Percentiles rank a stretch among this genome's conserved stretches.
phyloP scores from a whole-genome alignment of 1,284 basidiomycete genomes.

The Puccinia horiana region DNA sequence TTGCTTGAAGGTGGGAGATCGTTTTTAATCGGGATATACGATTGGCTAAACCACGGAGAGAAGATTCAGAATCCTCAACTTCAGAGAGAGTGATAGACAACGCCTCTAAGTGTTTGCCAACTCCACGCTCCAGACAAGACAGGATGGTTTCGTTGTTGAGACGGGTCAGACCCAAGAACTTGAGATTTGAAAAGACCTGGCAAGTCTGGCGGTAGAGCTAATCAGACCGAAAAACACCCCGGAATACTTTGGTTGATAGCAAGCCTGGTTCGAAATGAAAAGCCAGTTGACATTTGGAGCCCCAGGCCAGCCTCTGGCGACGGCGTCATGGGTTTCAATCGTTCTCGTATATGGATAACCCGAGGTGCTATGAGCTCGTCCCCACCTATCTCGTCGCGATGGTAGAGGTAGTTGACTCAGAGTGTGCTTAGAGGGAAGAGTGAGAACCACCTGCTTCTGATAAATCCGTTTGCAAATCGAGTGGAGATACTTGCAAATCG shows the following conservation, averaged over 20 bases:
- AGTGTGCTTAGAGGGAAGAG: constrained; percentile 18
- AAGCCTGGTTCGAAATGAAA: constrained; percentile 31
- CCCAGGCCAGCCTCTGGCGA: constrained; percentile 23
- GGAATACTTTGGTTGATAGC: constrained; percentile 23
- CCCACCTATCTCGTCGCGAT: neutral
- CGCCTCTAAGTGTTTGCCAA: constrained; percentile 21
- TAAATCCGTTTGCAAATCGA: constrained; percentile 40
- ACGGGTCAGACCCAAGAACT: constrained; percentile 13
- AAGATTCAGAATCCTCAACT: constrained; percentile 2
- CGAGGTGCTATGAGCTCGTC: neutral
- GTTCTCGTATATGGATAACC: constrained; percentile 31
- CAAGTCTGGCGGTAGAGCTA: constrained; percentile 18
- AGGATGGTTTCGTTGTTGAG: constrained; percentile 38
- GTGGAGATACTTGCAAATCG: constrained; percentile 37
- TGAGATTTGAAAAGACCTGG: constrained; percentile 30
- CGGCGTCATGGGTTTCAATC: constrained; percentile 6
- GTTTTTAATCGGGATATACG: neutral
- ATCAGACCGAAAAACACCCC: constrained; percentile 1
- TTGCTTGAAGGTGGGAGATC: constrained; percentile 13
- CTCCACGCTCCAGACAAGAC: constrained; percentile 9
- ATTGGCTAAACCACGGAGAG: constrained; percentile 1
- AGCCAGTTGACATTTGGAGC: constrained; percentile 33
- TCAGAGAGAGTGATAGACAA: constrained; percentile 32
- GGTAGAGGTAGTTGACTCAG: neutral
- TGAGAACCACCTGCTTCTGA: constrained; percentile 33